A percentile compares a stretch with the other conserved stretches of the same genome.
Evolutionary conservation across 2,329 filamentous ascomycete genomes (phyloP).

Genomic region (Scedosporium minutisporum): DNA sequence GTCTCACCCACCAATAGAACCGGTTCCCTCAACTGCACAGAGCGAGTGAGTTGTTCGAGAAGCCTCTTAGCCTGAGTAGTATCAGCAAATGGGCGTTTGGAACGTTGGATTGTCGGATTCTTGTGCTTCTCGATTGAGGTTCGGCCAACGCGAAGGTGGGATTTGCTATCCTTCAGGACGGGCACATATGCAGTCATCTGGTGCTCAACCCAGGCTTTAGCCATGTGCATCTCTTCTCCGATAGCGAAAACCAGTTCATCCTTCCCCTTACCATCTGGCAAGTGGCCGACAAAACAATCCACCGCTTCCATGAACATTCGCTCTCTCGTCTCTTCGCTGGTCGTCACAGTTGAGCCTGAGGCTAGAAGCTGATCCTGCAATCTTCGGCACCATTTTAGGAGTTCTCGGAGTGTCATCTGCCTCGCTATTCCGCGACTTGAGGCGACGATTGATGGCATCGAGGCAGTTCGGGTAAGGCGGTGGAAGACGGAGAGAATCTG

Average conservation of each 20-base stretch:
- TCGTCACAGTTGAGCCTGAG: not conserved
- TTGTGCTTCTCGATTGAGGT: constrained; percentile 51
- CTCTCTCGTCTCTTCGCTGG: constrained; percentile 59
- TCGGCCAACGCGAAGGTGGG: constrained; percentile 54
- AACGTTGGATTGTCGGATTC: constrained; percentile 35
- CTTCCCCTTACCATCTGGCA: constrained; percentile 56
- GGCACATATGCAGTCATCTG: constrained; percentile 67
- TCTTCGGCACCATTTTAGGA: constrained; percentile 85
- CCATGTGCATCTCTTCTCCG: constrained; percentile 78
- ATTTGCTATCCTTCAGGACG: constrained; percentile 51
- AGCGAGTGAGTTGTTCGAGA: constrained; percentile 79
- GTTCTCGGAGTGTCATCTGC: constrained; percentile 62
- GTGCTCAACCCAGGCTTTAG: constrained; percentile 70
- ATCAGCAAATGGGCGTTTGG: constrained; percentile 68
- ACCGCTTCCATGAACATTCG: constrained; percentile 88
- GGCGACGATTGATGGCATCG: constrained; percentile 13
- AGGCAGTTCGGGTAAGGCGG: constrained; percentile 35
- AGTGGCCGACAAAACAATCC: constrained; percentile 81
- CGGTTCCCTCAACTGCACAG: constrained; percentile 76
- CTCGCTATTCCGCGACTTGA: constrained; percentile 40
- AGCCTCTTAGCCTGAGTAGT: constrained; percentile 77
- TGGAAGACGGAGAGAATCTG: constrained; percentile 51
- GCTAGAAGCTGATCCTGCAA: constrained; percentile 56
- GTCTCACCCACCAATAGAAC: constrained; percentile 96
- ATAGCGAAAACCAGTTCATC: constrained; percentile 56